Evolutionary conservation across 2,329 filamentous ascomycete genomes (phyloP), one percentile per base, ranked within the genome.

Genomic region (Curvularia spicifera): DNA sequence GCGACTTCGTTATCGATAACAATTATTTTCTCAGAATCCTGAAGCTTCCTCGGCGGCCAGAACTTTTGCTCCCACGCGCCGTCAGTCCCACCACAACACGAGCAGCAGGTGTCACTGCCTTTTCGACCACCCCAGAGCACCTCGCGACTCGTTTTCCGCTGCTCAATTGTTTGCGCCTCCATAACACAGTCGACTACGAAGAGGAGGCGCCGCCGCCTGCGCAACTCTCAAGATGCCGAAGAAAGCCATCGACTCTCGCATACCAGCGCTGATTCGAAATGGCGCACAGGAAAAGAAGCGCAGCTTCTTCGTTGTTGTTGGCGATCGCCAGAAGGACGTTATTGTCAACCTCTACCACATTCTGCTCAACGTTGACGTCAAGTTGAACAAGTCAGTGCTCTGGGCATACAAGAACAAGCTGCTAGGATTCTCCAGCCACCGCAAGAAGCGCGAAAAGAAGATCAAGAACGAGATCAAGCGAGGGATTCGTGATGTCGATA

Each of bases 381-480:
- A 96, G 80, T 88, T 96, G 78, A 96, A 95, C 81, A 98, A 98
- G 78, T 95, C 91, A 12, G 93, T 99, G 3, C 82, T 99, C 10
- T 99, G 95, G 95, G 94, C 95, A 20, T 99, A 99, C 83, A 98
- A 98, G 84, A 96, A 96, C 78, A 95, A 99, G 78, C 85, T 99
- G 10, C 82, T 99, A 31, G 93, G 93, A 49, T 98, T 98, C 76
- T 96, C 92, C 28, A 76, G 91, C 81, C 93, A 99, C 79, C 91
- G 95, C 54, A 96, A 97, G 84, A 99, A 99, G 88, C 90, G 95
- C 70, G 95, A 99, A 79, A 88, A 89, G 73, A 99, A 97, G 83
- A 97, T 99, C 78, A 97, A 97, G 82, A 97, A 94, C 79, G 95
- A 99, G 74, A 92, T 99, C 78, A 97, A 96, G 82, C 87, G 93